These are phyloP conservation scores for Lecanicillium sp. DNA, from an alignment of 2,329 filamentous ascomycete species.

Conservation along the genomic window DNA sequence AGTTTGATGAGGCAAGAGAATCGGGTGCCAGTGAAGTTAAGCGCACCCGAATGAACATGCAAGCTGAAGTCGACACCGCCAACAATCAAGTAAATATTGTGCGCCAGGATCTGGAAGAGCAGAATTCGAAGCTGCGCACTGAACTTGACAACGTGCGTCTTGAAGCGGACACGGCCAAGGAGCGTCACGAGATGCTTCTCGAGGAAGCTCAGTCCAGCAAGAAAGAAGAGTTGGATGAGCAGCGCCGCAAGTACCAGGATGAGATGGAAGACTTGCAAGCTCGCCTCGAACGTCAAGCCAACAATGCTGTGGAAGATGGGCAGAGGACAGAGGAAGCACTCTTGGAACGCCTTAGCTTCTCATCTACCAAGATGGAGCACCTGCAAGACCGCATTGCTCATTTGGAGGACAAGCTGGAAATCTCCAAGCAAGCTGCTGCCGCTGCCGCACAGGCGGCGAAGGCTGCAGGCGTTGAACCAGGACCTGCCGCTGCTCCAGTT, in stretches of 20 bases:
- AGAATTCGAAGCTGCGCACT: slow-evolving; percentile 61
- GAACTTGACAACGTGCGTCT: slow-evolving; percentile 73
- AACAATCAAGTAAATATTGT: slow-evolving; percentile 81
- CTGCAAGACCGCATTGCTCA: slow-evolving; percentile 78
- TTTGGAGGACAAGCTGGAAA: slow-evolving; percentile 83
- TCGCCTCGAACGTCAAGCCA: slow-evolving; percentile 66
- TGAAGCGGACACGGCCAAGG: slow-evolving; percentile 74
- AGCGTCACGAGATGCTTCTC: slow-evolving; percentile 74
- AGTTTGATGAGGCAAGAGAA: slow-evolving; percentile 78
- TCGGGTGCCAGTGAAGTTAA: slow-evolving; percentile 73
- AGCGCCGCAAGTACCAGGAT: slow-evolving; percentile 54
- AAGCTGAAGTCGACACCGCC: slow-evolving; percentile 73
- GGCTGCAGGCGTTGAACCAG: slow-evolving; percentile 38
- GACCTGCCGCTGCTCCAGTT: slow-evolving; percentile 21
- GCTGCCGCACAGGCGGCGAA: slow-evolving; percentile 74
- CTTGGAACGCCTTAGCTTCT: slow-evolving; percentile 71
- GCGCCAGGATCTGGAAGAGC: slow-evolving; percentile 73
- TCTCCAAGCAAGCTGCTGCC: slow-evolving; percentile 78
- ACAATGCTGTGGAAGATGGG: slow-evolving; percentile 71
- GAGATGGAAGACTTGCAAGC: slow-evolving; percentile 67
- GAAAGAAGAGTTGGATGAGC: slow-evolving; percentile 43
- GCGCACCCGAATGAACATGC: slow-evolving; percentile 69
- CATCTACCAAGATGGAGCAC: slow-evolving; percentile 76
- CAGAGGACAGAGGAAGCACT: slow-evolving; percentile 73
- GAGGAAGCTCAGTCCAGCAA: slow-evolving; percentile 71